Percentiles rank a stretch among this genome's conserved stretches.
Evolutionary conservation across 345 rosid genomes (phyloP).

Genomic region (Cardiospermum halicacabum): DNA sequence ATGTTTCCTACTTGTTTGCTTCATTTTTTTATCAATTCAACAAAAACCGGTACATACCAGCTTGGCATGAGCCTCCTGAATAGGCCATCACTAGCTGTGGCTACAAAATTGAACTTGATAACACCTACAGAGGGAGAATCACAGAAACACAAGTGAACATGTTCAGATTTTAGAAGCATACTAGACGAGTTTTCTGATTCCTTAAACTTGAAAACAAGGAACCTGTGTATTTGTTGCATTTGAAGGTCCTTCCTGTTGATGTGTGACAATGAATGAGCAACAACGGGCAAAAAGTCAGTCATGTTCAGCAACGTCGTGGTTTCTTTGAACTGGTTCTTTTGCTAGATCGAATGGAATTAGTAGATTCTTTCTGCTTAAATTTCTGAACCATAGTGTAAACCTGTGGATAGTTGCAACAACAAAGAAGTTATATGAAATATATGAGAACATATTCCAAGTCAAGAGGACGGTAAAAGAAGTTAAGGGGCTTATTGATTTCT

Average conservation of each 20-base stretch:
- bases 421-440: not conserved
- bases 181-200: not conserved
- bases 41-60: not conserved
- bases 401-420: conserved; percentile 26
- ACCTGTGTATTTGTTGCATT: not conserved
- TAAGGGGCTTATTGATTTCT: not conserved
- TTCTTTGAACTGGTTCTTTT: conserved; percentile 20
- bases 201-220: not conserved
- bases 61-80: not conserved
- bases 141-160: not conserved
- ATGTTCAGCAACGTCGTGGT: conserved; percentile 9
- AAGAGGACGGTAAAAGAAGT: not conserved
- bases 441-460: not conserved
- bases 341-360: conserved; percentile 17
- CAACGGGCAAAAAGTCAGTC: not conserved
- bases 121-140: not conserved
- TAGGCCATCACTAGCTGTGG: not conserved
- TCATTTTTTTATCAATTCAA: not conserved
- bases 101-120: not conserved
- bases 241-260: conserved; percentile 1
- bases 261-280: not conserved
- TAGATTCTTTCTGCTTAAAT: conserved; percentile 32
- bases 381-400: conserved; percentile 55
- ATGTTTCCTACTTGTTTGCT: not conserved
- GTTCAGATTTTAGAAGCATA: not conserved